A percentile compares a stretch with the other conserved stretches of the same genome.
These are phyloP conservation scores for Cardiospermum halicacabum DNA, from an alignment of 345 rosid genomes.

Conservation along the genomic window DNA sequence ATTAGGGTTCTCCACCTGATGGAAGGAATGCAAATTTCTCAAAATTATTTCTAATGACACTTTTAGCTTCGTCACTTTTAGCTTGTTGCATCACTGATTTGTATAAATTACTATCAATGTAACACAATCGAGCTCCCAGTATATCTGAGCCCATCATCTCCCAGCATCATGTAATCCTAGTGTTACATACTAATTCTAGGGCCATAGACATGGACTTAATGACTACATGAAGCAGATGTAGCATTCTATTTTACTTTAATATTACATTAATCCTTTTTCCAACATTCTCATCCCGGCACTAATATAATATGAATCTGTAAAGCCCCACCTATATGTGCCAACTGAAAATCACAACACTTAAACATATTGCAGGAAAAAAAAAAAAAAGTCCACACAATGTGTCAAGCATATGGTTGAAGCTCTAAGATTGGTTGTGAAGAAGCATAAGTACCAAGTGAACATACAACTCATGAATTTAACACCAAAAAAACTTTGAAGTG, in stretches of 20 bases:
- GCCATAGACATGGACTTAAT: not conserved
- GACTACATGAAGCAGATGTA: too few relatives aligned
- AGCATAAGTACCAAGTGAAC: not conserved
- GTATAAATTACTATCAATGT: not conserved
- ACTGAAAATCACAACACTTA: conserved; percentile 1
- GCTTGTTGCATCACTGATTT: not conserved
- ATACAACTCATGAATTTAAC: not conserved
- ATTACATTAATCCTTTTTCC: not conserved
- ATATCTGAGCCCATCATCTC: not conserved
- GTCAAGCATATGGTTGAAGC: too few relatives aligned
- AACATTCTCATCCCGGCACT: not conserved
- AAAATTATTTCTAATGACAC: not conserved
- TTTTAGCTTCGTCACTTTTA: not conserved
- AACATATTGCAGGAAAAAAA: too few relatives aligned
- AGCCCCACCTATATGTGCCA: not conserved
- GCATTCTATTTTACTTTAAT: not conserved
- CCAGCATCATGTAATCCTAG: not conserved
- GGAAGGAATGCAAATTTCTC: not conserved
- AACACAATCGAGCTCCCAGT: not conserved
- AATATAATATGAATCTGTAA: not conserved
- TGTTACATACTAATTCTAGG: not conserved
- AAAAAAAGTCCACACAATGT: too few relatives aligned
- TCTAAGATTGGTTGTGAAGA: not conserved
- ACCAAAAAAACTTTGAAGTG: not conserved
- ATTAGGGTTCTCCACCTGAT: not conserved